Evolutionary conservation across 2,329 filamentous ascomycete species (phyloP), one percentile per base, ranked within the genome.

Genomic region (Diaporthe batatas): DNA sequence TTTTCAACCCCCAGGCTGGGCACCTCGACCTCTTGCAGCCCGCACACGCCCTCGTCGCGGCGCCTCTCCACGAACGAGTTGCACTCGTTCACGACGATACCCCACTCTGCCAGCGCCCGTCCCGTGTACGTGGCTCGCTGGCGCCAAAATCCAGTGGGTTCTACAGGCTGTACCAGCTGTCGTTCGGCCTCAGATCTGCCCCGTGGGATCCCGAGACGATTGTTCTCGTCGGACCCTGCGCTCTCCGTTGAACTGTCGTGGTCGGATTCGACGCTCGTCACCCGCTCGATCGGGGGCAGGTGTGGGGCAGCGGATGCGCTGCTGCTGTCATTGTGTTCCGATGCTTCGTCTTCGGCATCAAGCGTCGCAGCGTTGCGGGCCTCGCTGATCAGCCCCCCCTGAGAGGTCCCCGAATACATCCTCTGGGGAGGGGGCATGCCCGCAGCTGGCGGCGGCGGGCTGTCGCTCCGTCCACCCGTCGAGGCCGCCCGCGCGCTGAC

Each of bases 21-120:
- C 54, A 92, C 91, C 81, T 96, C 93, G 54, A 96, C 90, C 55
- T 91, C 90, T 76, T 84, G 86, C 73, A 94, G 88, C 0, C 85
- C 84, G 2, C 89, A 86, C 12, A 95, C 89, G 57, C 93, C 93
- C 79, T 96, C 94, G 59, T 91, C 90, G 68, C 91, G 91, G 70
- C 94, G 88, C 58, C 93, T 87, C 73, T 96, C 93, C 42, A 94
- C 90, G 81, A 96, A 96, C 78, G 91, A 93, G 82, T 95, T 94
- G 83, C 91, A 94, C 80, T 96, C 94, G 71, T 89, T 89, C 21
- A 95, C 90, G 25, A 96, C 89, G 23, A 93, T 84, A 25, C 87
- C 86, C 94, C 94, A 96, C 81, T 96, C 94, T 0, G 93, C 93
- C 57, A 96, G 85, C 0, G 94, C 91, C 25, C 93, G 87, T 1